phyloP scores from a whole-genome alignment of 2,329 filamentous ascomycete genomes.

The Fusarium nurragi region DNA sequence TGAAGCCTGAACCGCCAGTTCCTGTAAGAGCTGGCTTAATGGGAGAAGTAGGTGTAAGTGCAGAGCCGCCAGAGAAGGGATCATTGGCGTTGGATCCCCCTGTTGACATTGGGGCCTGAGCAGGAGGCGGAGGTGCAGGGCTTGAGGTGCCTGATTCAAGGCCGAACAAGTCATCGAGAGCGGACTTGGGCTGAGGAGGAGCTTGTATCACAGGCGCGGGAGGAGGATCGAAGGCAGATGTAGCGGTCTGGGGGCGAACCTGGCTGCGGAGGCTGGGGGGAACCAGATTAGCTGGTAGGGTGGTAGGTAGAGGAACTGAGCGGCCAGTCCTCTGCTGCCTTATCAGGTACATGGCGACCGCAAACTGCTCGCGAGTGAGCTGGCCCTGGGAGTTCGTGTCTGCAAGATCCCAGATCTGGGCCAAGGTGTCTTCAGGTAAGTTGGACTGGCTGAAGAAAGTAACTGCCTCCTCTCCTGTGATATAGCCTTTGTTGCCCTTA shows the following conservation, averaged over 20 bases:
- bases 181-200: conserved; percentile 73
- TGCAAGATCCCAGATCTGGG: conserved; percentile 96
- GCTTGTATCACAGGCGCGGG: conserved; percentile 51
- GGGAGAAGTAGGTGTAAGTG: conserved; percentile 63
- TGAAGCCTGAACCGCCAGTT: conserved; percentile 68
- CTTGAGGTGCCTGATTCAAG: conserved; percentile 73
- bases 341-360: conserved; percentile 97
- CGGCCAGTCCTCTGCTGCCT: conserved; percentile 83
- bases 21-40: conserved; percentile 59
- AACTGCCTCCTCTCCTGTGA: conserved; percentile 94
- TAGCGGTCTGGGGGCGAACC: conserved; percentile 59
- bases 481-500: conserved; percentile 79
- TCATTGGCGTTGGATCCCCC: conserved; percentile 75
- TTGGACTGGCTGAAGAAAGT: conserved; percentile 93
- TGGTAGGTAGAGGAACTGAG: conserved; percentile 71
- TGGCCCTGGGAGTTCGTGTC: conserved; percentile 92
- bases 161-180: conserved; percentile 92
- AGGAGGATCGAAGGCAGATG: conserved; percentile 63
- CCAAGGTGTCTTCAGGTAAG: conserved; percentile 85
- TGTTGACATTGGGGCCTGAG: conserved; percentile 72
- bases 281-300: conserved; percentile 82
- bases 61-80: conserved; percentile 66
- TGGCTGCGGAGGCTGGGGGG: conserved; percentile 85
- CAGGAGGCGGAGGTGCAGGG: conserved; percentile 62
- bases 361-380: conserved; percentile 89